Conservation (phyloP, 2,329 filamentous ascomycete species). For the Fusarium sp. region DNA sequence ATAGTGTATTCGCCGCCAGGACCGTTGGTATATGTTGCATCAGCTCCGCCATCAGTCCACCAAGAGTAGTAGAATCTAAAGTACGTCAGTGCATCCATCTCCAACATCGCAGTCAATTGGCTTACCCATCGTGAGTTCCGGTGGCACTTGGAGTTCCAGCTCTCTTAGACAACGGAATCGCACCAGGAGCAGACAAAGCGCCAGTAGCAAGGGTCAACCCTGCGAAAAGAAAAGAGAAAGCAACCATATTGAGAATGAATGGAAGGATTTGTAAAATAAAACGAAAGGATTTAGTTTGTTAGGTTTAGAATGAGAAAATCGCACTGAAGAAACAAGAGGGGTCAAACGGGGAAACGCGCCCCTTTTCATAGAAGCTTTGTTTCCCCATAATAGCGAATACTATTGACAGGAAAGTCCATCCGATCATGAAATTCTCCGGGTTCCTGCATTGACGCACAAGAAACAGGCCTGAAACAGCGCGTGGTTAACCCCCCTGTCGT, state of each 20-base stretch:
- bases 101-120: neutral
- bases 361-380: constrained; percentile 5
- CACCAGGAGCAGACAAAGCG: constrained; percentile 34
- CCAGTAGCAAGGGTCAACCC: constrained; percentile 39
- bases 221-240: constrained; percentile 39
- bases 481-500: constrained; percentile 10
- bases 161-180: constrained; percentile 37
- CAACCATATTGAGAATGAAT: constrained; percentile 33
- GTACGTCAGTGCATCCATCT: neutral
- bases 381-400: constrained; percentile 5
- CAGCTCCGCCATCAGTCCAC: constrained; percentile 57
- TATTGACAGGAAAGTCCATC: constrained; percentile 1
- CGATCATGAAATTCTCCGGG: constrained; percentile 8
- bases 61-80: constrained; percentile 57
- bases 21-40: constrained; percentile 57
- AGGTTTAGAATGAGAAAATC: neutral
- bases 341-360: neutral
- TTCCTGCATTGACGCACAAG: constrained; percentile 13
- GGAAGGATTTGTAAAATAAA: neutral
- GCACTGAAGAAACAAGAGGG: neutral
- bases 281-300: constrained; percentile 1
- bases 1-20: constrained; percentile 55
- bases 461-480: constrained; percentile 37
- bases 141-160: constrained; percentile 48
- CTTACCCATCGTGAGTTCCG: constrained; percentile 50